Conservation (phyloP, 2,329 filamentous ascomycete genomes). For the Emergomyces pasteurianus region DNA sequence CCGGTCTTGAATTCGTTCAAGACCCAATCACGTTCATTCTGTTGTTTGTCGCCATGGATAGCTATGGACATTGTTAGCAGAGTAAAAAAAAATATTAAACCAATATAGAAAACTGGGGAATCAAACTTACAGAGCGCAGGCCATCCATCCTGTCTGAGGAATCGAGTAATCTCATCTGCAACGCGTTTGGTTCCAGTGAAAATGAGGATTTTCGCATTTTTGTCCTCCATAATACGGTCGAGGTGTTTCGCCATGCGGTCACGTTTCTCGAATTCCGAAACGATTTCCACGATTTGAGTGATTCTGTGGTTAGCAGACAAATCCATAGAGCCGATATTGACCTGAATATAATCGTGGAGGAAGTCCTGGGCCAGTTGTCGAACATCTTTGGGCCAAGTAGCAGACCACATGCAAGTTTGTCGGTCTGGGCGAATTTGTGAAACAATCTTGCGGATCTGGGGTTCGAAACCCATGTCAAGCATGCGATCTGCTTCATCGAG, state of each 20-base stretch:
- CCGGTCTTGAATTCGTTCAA: conserved; percentile 98
- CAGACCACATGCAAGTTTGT: conserved; percentile 99
- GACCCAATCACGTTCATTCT: conserved; percentile 99
- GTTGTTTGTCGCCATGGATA: conserved; percentile 98
- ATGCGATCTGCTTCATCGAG: conserved; percentile 99
- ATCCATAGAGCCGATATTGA: conserved; percentile 96
- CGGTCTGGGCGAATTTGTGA: conserved; percentile 93
- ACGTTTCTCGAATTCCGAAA: conserved; percentile 93
- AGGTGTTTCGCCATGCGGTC: conserved; percentile 95
- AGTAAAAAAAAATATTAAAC: conserved; percentile 1
- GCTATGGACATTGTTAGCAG: conserved; percentile 44
- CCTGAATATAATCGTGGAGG: conserved; percentile 92
- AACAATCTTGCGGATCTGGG: conserved; percentile 98
- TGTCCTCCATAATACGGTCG: conserved; percentile 95
- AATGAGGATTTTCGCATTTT: conserved; percentile 86
- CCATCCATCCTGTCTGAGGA: conserved; percentile 96
- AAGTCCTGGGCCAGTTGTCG: conserved; percentile 83
- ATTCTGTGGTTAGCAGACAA: conserved; percentile 95
- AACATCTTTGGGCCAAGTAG: conserved; percentile 98
- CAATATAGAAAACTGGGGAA: not conserved
- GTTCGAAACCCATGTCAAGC: conserved; percentile 99
- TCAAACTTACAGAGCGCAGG: conserved; percentile 72
- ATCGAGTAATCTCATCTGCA: conserved; percentile 93
- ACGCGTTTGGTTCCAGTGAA: conserved; percentile 83
- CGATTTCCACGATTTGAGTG: conserved; percentile 93